These are phyloP conservation scores for Phytophthora syringae DNA, from an alignment of 352 stramenopile species.

Conservation along the genomic window DNA sequence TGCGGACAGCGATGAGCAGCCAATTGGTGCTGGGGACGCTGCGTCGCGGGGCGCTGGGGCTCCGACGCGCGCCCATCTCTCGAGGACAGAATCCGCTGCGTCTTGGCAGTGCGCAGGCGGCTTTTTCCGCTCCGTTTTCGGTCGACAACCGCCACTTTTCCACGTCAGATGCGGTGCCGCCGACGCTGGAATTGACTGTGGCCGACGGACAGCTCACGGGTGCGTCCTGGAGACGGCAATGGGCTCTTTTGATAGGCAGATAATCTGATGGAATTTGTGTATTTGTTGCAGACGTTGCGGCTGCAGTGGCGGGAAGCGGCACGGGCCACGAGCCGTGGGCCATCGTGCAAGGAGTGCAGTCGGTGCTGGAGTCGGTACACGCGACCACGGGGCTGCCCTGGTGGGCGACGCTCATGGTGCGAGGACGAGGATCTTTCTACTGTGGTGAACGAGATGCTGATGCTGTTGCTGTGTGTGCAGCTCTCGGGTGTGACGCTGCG, in stretches of 20 bases:
- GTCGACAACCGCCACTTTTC: constrained; percentile 45
- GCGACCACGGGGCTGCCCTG: constrained; percentile 71
- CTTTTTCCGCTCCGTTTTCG: constrained; percentile 21
- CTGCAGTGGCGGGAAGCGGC: constrained; percentile 24
- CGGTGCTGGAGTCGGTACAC: constrained; percentile 67
- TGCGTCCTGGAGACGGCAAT: constrained; percentile 5
- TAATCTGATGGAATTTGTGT: not conserved
- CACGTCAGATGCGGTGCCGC: constrained; percentile 22
- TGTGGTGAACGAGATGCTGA: constrained; percentile 3
- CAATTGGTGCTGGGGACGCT: constrained; percentile 15
- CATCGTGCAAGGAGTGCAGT: constrained; percentile 68
- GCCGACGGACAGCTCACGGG: constrained; percentile 46
- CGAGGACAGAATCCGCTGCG: not conserved
- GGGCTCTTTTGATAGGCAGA: not conserved
- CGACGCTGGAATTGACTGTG: constrained; percentile 40
- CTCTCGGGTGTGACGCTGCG: constrained; percentile 70
- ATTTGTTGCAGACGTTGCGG: constrained; percentile 34
- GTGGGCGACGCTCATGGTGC: constrained; percentile 74
- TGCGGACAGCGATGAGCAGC: constrained; percentile 21
- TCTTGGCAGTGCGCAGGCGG: constrained; percentile 1
- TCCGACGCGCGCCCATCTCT: constrained; percentile 4
- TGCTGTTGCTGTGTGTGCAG: constrained; percentile 27
- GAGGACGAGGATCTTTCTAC: not conserved
- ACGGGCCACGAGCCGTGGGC: constrained; percentile 45
- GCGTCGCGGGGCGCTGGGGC: constrained; percentile 8